phyloP scores from a whole-genome alignment of 805 yeast genomes.

The Dipodascus geniculatus region DNA sequence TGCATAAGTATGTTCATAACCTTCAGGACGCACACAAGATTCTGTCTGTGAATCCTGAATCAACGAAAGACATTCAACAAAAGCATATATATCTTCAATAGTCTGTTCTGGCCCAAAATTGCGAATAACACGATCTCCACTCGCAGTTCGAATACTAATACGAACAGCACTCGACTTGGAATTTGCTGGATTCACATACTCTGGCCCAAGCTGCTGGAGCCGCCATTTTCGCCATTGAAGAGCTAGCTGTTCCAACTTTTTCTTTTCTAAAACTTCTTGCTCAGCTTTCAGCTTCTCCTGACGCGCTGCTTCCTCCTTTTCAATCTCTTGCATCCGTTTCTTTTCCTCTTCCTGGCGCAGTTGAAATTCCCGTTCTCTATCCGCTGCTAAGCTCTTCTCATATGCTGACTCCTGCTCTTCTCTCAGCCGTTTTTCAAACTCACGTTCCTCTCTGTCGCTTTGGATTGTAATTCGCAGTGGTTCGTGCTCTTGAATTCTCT shows the following conservation, averaged over 20 bases:
- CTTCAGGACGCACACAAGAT: conserved; percentile 22
- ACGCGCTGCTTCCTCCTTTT: not conserved
- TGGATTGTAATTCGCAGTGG: conserved; percentile 51
- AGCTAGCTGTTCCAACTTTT: conserved; percentile 13
- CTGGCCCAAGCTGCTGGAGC: conserved; percentile 18
- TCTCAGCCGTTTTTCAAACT: conserved; percentile 42
- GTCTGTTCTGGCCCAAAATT: conserved; percentile 35
- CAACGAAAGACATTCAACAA: conserved; percentile 40
- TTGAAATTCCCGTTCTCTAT: conserved; percentile 38
- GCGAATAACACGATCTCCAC: conserved; percentile 48
- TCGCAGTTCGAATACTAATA: conserved; percentile 55
- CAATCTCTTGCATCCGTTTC: conserved; percentile 9
- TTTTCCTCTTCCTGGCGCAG: conserved; percentile 11
- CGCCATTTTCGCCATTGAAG: conserved; percentile 41
- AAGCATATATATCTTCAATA: conserved; percentile 59
- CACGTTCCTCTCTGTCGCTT: conserved; percentile 49
- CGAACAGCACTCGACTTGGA: conserved; percentile 31
- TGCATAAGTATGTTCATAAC: conserved; percentile 34
- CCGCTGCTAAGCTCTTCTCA: conserved; percentile 56
- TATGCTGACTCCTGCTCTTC: conserved; percentile 71
- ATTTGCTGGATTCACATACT: conserved; percentile 3
- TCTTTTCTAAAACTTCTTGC: conserved; percentile 6
- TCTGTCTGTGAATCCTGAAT: conserved; percentile 15
- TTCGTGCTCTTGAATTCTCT: conserved; percentile 42
- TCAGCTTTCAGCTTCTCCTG: not conserved